These are phyloP conservation scores for Trichosporon ovoides DNA, from an alignment of 1,284 basidiomycete species.

Conservation along the genomic window DNA sequence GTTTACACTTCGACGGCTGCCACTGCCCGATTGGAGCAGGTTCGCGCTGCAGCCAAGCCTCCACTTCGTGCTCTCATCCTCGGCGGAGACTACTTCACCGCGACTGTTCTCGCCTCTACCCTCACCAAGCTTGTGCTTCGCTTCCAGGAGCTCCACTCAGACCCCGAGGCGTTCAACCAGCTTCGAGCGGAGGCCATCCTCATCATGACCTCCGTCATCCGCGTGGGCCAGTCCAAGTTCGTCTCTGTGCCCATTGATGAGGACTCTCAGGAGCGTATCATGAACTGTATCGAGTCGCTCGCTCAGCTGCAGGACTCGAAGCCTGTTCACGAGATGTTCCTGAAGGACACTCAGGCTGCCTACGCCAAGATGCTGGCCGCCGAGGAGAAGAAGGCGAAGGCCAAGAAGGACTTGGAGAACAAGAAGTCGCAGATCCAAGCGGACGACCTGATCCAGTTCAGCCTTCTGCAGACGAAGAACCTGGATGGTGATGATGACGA, in stretches of 20 bases:
- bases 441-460: slow-evolving; percentile 86
- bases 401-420: slow-evolving; percentile 75
- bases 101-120: slow-evolving; percentile 78
- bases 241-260: slow-evolving; percentile 92
- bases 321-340: slow-evolving; percentile 76
- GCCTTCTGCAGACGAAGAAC: slow-evolving; percentile 89
- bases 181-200: slow-evolving; percentile 95
- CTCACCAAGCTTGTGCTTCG: slow-evolving; percentile 89
- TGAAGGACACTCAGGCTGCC: slow-evolving; percentile 86
- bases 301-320: slow-evolving; percentile 61
- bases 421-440: slow-evolving; percentile 77
- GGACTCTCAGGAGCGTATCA: slow-evolving; percentile 92
- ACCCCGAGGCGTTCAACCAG: slow-evolving; percentile 61
- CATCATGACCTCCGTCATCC: slow-evolving; percentile 95
- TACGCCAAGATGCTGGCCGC: slow-evolving; percentile 91
- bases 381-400: slow-evolving; percentile 84
- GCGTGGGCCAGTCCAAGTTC: slow-evolving; percentile 95
- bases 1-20: slow-evolving; percentile 70
- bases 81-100: slow-evolving; percentile 96
- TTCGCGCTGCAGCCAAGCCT: slow-evolving; percentile 82
- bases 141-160: slow-evolving; percentile 61
- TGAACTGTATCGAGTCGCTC: slow-evolving; percentile 92
- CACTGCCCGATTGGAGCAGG: slow-evolving; percentile 65
- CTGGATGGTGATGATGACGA: slow-evolving; percentile 70
- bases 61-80: slow-evolving; percentile 85